Base-by-base conservation (phyloP, 441 rosid genomes). In the Syzygium malaccense region DNA sequence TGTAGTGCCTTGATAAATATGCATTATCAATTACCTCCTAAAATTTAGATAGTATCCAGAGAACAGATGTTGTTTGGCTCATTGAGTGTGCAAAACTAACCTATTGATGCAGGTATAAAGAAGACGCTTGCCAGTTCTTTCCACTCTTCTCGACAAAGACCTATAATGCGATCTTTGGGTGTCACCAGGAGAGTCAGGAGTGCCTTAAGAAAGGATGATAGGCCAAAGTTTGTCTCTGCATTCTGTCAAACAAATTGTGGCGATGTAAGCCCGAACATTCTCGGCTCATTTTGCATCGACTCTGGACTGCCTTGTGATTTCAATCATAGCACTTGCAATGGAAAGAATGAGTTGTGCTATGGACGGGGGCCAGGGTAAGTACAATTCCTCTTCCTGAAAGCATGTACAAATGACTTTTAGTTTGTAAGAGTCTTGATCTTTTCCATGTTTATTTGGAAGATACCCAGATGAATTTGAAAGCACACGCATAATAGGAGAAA, bases 291-390 rank as follows among this genome's bases (percentile, higher is more conserved):
- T 93, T 97, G 99, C 89, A 88, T 88, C 37, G 98, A 97, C 95
- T 93, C 96, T 89, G 98, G 97, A 51, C 94, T 96, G 89, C 97
- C 99, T 89, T 97, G 99, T 96, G 99, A 96, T 89, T 97, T 97
- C 94, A 96, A 97, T 91, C 99, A 97, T 88, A 96, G 99, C 91
- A 97, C 99, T 85, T 97, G 99, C 87, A 94, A 98, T 90, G 98
- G 99, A 86, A 96, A 95, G 93, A 97, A 96, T 84, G 98, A 97
- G 91, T 84, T 93, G 88, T 97, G 99, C 94, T 97, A 97, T 90
- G 97, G 99, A 88, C 98, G 93, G 93, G 99, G 99, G 89, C 99
- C 99, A 89, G 98, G 99, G 99, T 97, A 96, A 85, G 83, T 75
- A 37, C 87, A 88, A 88, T 78, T 86, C 18, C 15, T 54, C 33